Evolutionary conservation across 2,329 filamentous ascomycete species (phyloP).

Genomic region (Claviceps maximensis): DNA sequence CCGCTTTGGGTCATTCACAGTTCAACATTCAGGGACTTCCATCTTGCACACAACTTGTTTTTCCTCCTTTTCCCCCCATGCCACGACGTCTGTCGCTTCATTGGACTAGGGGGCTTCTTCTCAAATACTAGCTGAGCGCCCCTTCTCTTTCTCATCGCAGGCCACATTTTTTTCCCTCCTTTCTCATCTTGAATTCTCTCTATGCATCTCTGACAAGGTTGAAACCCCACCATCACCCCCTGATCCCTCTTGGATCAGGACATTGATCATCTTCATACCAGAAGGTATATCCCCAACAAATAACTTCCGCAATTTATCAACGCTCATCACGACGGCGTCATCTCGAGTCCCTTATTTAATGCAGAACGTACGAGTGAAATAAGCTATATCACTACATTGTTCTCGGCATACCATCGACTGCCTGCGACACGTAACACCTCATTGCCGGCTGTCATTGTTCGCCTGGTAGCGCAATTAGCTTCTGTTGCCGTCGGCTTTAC

Average conservation of each 20-base stretch:
- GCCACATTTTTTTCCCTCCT: neutral
- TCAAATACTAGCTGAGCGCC: neutral
- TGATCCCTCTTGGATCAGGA: conserved; percentile 7
- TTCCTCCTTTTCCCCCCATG: neutral
- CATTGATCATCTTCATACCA: neutral
- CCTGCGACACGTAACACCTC: neutral
- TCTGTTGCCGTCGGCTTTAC: neutral
- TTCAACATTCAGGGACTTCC: neutral
- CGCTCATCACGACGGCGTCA: neutral
- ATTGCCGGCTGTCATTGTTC: neutral
- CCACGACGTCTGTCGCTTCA: neutral
- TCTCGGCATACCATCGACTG: neutral
- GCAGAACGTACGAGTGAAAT: neutral
- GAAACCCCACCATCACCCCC: conserved; percentile 6
- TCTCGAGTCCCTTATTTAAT: neutral
- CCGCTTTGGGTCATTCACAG: neutral
- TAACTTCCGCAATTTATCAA: neutral
- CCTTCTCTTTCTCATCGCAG: neutral
- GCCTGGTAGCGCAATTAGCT: neutral
- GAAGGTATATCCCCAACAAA: conserved; percentile 1
- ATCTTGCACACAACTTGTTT: neutral
- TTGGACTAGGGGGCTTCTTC: neutral
- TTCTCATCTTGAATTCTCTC: neutral
- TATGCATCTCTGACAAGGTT: conserved; percentile 1
- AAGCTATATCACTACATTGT: neutral